Conservation (phyloP, 768 basidiomycete genomes). For the Flagelloscypha sp. region DNA sequence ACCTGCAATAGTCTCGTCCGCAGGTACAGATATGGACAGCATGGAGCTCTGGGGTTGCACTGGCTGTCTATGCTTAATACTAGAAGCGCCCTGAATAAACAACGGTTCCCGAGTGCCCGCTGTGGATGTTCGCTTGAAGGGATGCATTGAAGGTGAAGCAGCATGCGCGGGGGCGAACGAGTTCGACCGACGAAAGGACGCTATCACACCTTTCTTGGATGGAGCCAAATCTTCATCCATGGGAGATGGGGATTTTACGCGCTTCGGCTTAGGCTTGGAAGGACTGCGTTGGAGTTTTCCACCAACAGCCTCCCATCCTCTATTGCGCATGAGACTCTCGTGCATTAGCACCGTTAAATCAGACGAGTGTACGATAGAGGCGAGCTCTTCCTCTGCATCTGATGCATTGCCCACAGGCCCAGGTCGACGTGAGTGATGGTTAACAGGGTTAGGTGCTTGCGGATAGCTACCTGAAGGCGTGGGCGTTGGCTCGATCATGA, state of each 20-base stretch:
- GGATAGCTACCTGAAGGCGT: too few relatives aligned
- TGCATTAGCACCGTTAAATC: too few relatives aligned
- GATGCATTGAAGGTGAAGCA: constrained; percentile 24
- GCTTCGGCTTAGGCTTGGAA: constrained; percentile 40
- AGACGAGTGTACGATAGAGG: too few relatives aligned
- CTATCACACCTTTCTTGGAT: constrained; percentile 42
- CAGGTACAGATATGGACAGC: constrained; percentile 4
- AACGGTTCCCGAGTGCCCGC: constrained; percentile 12
- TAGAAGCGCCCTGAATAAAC: constrained; percentile 3
- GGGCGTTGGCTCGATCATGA: too few relatives aligned
- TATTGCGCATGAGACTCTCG: too few relatives aligned
- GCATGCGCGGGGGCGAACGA: constrained; percentile 47
- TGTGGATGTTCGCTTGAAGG: constrained; percentile 38
- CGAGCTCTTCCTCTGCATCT: too few relatives aligned
- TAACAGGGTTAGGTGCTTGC: too few relatives aligned
- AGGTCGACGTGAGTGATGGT: too few relatives aligned
- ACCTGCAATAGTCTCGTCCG: background rate
- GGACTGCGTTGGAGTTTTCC: constrained; percentile 58
- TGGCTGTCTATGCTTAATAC: constrained; percentile 9
- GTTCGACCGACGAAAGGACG: constrained; percentile 52
- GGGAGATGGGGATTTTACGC: too few relatives aligned
- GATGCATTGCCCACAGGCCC: too few relatives aligned
- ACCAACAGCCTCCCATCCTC: constrained; percentile 51
- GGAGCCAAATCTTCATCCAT: constrained; percentile 13
- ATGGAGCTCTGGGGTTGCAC: background rate